Base-by-base conservation (phyloP, 2,329 filamentous ascomycete genomes). In the Monosporascus sp. region DNA sequence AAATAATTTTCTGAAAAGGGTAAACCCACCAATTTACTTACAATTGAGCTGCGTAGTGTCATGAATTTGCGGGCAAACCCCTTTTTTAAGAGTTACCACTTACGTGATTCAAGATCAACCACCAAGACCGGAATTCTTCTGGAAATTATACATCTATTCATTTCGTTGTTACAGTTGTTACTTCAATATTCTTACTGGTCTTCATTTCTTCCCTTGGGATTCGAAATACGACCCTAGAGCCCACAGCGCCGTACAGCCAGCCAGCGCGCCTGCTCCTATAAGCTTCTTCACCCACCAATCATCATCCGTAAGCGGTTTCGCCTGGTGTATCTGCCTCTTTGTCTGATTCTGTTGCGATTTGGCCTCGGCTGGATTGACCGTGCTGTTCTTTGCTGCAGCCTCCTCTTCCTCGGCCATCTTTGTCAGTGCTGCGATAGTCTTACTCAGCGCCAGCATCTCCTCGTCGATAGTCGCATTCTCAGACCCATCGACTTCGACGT, bases 401-500 rank as follows among this genome's bases (percentile, higher is more conserved):
- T 76, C 72, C 50, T 75, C 69, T 58, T 77, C 75, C 2, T 76
- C 76, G 5, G 78, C 79, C 56, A 73, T 73, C 57, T 72, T 68
- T 65, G 74, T 78, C 64, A 81, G 70, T 56, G 77, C 72, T 3
- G 80, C 77, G 62, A 87, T 87, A 38, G 81, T 84, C 71, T 76
- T 80, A 66, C 89, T 88, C 48, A 97, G 79, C n/a, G 86, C 83
- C 36, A 88, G 73, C 56, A 97, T 72, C 63, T 97, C 91, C 61
- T 92, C 86, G 49, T 86, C 84, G 46, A 84, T 79, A 38, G 74
- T 81, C 51, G 76, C 73, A 55, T 80, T 81, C 54, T 81, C 78
- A 45, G 77, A 75, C 26, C 79, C 79, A 60, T 94, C 90, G 3
- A 97, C 84, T 72, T 97, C 94, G 3, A 99, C 92, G 62, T 93